A percentile compares a stretch with the other conserved stretches of the same genome.
phyloP scores from a whole-genome alignment of 352 stramenopile species.

The Pythium grandisporangium region DNA sequence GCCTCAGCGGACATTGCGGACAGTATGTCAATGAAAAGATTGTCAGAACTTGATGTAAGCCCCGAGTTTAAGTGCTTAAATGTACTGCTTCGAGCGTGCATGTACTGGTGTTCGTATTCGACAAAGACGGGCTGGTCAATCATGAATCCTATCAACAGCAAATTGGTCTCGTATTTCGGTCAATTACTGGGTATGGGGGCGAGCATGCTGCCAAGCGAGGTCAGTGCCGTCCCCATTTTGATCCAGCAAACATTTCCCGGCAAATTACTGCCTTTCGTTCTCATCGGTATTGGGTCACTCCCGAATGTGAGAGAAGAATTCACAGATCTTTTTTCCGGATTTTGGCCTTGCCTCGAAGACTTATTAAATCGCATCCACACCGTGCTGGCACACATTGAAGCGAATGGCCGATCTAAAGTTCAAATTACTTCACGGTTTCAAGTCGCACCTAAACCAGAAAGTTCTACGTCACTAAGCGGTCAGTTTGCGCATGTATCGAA shows the following conservation, averaged over 20 bases:
- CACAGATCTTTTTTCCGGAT: slow-evolving; percentile 2
- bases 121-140: slow-evolving; percentile 42
- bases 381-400: slow-evolving; percentile 2
- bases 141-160: slow-evolving; percentile 34
- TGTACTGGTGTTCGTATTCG: slow-evolving; percentile 69
- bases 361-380: slow-evolving; percentile 9
- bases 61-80: slow-evolving; percentile 80
- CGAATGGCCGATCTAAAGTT: no score
- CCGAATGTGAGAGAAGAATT: slow-evolving; percentile 18
- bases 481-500: neutral
- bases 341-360: slow-evolving; percentile 12
- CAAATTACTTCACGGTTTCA: no score
- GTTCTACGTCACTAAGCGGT: no score
- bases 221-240: slow-evolving; percentile 14
- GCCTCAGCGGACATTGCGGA: slow-evolving; percentile 4
- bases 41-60: slow-evolving; percentile 37
- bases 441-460: no score
- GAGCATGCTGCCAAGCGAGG: slow-evolving; percentile 10
- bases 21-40: slow-evolving; percentile 4
- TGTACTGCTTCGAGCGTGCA: slow-evolving; percentile 48
- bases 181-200: slow-evolving; percentile 20
- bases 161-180: slow-evolving; percentile 41
- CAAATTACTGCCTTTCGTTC: slow-evolving; percentile 65
- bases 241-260: slow-evolving; percentile 54
- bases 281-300: slow-evolving; percentile 60